A percentile compares a stretch with the other conserved stretches of the same genome.
phyloP scores from a whole-genome alignment of 495 filamentous ascomycete genomes.

The Pseudevernia furfuracea region DNA sequence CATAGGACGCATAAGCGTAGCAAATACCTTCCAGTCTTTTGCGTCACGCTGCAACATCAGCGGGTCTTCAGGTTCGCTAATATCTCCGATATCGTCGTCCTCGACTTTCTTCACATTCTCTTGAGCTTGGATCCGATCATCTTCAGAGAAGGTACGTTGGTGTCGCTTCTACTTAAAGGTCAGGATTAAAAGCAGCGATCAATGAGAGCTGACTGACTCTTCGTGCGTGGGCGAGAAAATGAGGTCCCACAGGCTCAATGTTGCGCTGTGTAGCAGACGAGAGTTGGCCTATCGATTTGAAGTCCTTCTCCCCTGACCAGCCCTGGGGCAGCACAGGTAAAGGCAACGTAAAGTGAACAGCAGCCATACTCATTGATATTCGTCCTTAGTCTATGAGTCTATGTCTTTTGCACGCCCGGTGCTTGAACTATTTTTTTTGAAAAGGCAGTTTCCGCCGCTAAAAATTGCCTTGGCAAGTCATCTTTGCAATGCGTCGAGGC shows the following conservation, averaged over 20 bases:
- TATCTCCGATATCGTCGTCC: constrained; percentile 80
- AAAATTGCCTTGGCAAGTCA: not conserved
- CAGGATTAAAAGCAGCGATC: not conserved
- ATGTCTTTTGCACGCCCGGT: no score
- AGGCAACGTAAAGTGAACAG: constrained; percentile 44
- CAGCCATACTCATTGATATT: constrained; percentile 38
- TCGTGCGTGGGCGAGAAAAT: constrained; percentile 95
- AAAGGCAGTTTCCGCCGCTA: not conserved
- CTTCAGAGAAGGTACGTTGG: constrained; percentile 95
- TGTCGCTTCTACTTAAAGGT: constrained; percentile 59
- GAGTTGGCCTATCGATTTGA: constrained; percentile 67
- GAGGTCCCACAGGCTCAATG: constrained; percentile 90
- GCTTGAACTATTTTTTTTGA: not conserved
- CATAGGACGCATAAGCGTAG: not conserved
- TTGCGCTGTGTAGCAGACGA: constrained; percentile 68
- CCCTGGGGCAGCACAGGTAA: constrained; percentile 71
- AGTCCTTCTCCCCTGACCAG: constrained; percentile 86
- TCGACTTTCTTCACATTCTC: constrained; percentile 92
- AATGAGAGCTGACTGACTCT: constrained; percentile 47
- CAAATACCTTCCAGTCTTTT: constrained; percentile 94
- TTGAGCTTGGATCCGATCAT: constrained; percentile 93
- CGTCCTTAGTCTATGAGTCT: no score
- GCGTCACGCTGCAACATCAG: constrained; percentile 86
- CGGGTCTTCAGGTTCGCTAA: constrained; percentile 85
- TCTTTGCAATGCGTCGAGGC: not conserved